Base-by-base conservation (phyloP, 148 eudicot genomes). In the Rhododendron henanense region DNA sequence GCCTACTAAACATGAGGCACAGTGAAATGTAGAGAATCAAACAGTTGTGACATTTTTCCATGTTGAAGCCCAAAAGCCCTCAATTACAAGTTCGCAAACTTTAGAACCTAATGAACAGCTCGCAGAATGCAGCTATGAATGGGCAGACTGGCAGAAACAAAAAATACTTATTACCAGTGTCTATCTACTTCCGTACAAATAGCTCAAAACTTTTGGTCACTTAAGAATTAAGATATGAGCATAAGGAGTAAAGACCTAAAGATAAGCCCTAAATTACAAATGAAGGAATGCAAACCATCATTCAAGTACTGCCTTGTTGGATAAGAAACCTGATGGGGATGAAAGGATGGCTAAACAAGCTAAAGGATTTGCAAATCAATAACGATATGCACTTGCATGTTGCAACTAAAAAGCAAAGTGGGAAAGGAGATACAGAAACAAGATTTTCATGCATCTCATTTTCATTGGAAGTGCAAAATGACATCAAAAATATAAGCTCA, bases 401-500 rank as follows among this genome's bases (percentile, higher is more conserved):
- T 13, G 9, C 13, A 73, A 74, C 45, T 4, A 79, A 45, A 78
- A 39, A 9, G 28, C 21, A 21, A 47, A n/a, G 31, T 19, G 47
- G 50, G 16, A 39, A 5, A n/a, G 48, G 11, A 23, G 5, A 10
- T 0, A 31, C 1, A 84, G 44, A 10, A 84, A 48, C 44, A 45
- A 28, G 61, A 15, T 67, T 13, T 37, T 5, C 75, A 63, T 65
- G 21, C 25, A 63, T 23, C 50, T 33, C 37, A 31, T 45, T 48
- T 18, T 48, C 48, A 51, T 73, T 7, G 13, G 2, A 50, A 50
- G 51, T 23, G 37, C 61, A 39, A 55, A 39, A 21, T 9, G 50
- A 76, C 25, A 47, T 76, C 23, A 45, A 35, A 31, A 33, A 16
- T 1, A 47, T 28, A 81, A 65, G 82, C 95, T 92, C 86, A 97